Percentiles rank a stretch among this genome's conserved stretches.
phyloP scores from a whole-genome alignment of 2,329 filamentous ascomycete genomes.

The Calcarisporium arbuscula region DNA sequence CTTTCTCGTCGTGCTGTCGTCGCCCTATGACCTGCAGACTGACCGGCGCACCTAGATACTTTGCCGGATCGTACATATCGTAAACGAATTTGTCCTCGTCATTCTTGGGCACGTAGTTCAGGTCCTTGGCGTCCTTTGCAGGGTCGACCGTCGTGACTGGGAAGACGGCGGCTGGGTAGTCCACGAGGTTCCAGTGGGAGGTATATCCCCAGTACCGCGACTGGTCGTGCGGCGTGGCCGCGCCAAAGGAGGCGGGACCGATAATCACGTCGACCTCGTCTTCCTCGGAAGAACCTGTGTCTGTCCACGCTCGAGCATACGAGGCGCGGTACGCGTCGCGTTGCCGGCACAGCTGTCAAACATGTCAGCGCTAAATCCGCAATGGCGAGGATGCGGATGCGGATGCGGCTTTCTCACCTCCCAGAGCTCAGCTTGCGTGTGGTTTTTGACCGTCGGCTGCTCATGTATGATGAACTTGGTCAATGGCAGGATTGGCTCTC shows the following conservation, averaged over 20 bases:
- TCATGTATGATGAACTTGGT: too few species aligned
- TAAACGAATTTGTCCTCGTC: too few species aligned
- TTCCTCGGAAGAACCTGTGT: too few species aligned
- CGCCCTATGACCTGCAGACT: too few species aligned
- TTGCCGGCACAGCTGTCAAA: slow-evolving; percentile 21
- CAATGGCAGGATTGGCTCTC: too few species aligned
- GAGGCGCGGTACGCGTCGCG: slow-evolving; percentile 33
- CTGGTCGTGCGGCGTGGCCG: slow-evolving; percentile 35
- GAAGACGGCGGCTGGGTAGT: slow-evolving; percentile 55
- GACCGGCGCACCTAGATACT: too few species aligned
- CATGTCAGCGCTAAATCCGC: neutral
- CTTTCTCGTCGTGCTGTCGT: too few species aligned
- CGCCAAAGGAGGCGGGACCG: slow-evolving; percentile 51
- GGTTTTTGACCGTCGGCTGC: too few species aligned
- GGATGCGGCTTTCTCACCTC: slow-evolving; percentile 20
- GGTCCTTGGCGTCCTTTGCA: slow-evolving; percentile 5
- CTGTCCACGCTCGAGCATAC: slow-evolving; percentile 28
- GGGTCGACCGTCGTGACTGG: slow-evolving; percentile 33
- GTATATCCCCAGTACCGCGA: slow-evolving; percentile 56
- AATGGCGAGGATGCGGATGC: too few species aligned
- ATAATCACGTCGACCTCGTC: slow-evolving; percentile 60
- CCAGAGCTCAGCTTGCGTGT: slow-evolving; percentile 38
- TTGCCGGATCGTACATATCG: too few species aligned
- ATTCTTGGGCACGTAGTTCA: slow-evolving; percentile 6
- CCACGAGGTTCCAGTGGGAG: slow-evolving; percentile 57